phyloP scores from a whole-genome alignment of 2,329 filamentous ascomycete species.

The Penicillium frequentans region DNA sequence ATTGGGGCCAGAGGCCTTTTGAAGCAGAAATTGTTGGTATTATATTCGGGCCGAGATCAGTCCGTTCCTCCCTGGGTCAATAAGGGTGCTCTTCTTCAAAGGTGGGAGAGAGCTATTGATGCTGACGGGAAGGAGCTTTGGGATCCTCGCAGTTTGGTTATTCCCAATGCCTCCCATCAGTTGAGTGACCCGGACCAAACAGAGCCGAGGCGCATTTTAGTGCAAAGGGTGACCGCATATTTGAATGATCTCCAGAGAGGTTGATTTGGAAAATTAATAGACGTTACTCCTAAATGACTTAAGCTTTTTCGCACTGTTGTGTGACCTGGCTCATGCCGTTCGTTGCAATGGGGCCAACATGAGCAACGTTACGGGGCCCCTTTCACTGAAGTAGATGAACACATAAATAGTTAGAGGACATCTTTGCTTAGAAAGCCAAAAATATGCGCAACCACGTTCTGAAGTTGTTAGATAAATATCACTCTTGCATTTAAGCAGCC shows the following conservation, averaged over 20 bases:
- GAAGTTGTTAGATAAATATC: too few relatives aligned
- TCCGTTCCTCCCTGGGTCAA: slow-evolving; percentile 46
- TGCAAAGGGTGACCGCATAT: slow-evolving; percentile 53
- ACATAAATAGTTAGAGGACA: too few relatives aligned
- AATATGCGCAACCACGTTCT: too few relatives aligned
- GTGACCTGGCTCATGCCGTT: too few relatives aligned
- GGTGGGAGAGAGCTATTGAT: slow-evolving; percentile 42
- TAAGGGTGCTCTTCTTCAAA: slow-evolving; percentile 41
- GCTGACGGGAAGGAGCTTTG: slow-evolving; percentile 38
- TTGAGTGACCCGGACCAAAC: slow-evolving; percentile 34
- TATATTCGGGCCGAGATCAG: slow-evolving; percentile 48
- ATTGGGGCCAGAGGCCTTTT: slow-evolving; percentile 36
- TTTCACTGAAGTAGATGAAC: too few relatives aligned
- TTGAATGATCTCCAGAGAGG: slow-evolving; percentile 32
- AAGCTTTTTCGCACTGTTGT: background rate
- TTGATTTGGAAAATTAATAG: background rate
- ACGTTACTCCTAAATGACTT: background rate
- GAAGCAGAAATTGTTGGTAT: slow-evolving; percentile 40
- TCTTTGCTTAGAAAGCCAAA: too few relatives aligned
- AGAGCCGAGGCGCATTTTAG: slow-evolving; percentile 48
- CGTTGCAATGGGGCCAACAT: too few relatives aligned
- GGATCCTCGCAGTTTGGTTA: slow-evolving; percentile 48
- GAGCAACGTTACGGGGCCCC: too few relatives aligned
- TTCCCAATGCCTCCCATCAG: slow-evolving; percentile 42
- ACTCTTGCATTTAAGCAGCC: too few relatives aligned